phyloP scores from a whole-genome alignment of 345 rosid species.

The Euphorbia tirucalli region DNA sequence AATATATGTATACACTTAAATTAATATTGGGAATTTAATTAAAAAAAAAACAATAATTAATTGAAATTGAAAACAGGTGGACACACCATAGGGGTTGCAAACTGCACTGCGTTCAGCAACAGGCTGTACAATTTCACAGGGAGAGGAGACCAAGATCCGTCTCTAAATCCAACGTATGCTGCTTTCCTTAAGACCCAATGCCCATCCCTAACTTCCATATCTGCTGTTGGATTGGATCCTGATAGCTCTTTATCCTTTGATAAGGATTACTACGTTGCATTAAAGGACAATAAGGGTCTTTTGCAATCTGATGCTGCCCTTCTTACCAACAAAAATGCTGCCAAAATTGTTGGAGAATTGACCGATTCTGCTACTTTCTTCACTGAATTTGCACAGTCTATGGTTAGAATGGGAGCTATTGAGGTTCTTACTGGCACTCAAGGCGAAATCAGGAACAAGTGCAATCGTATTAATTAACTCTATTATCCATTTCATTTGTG shows the following conservation, averaged over 20 bases:
- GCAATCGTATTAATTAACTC: constrained; percentile 4
- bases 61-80: constrained; percentile 35
- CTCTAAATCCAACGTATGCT: constrained; percentile 41
- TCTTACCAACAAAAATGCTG: constrained; percentile 26
- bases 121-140: constrained; percentile 74
- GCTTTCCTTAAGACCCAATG: constrained; percentile 45
- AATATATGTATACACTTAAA: no score
- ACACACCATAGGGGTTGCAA: constrained; percentile 60
- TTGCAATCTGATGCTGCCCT: constrained; percentile 67
- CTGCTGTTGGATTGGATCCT: constrained; percentile 57
- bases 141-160: constrained; percentile 58
- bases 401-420: constrained; percentile 53
- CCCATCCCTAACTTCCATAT: constrained; percentile 19
- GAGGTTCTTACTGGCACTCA: constrained; percentile 37
- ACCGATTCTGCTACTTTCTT: constrained; percentile 30
- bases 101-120: constrained; percentile 47
- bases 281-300: constrained; percentile 45
- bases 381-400: constrained; percentile 51
- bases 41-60: no score
- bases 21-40: no score
- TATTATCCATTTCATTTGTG: not conserved
- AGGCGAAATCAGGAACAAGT: constrained; percentile 40
- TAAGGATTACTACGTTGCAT: constrained; percentile 37
- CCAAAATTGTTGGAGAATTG: constrained; percentile 11
- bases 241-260: constrained; percentile 43